phyloP scores from a whole-genome alignment of 345 rosid genomes.

The Nephelium lappaceum region DNA sequence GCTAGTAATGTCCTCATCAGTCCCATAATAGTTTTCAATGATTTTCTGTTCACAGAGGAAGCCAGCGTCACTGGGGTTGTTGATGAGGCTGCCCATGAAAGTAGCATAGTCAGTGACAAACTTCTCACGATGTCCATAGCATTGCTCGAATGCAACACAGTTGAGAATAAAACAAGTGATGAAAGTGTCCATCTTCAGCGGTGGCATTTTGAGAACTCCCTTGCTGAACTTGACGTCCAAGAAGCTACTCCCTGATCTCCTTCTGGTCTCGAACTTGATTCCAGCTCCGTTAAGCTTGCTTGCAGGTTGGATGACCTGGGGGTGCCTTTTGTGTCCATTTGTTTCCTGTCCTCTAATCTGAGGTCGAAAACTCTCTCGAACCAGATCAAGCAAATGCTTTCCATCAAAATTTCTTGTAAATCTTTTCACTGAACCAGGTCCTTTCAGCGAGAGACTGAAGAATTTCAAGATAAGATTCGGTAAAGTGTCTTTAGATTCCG shows the following conservation, averaged over 20 bases:
- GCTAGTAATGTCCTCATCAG: conserved; percentile 17
- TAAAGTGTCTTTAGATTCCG: neutral
- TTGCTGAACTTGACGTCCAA: conserved; percentile 15
- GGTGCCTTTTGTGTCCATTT: neutral
- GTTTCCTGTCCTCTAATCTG: too few relatives aligned
- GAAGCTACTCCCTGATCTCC: neutral
- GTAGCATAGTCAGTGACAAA: conserved; percentile 19
- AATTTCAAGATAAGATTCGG: neutral
- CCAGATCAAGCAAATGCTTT: conserved; percentile 19
- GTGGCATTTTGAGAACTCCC: conserved; percentile 21
- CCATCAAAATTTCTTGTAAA: neutral
- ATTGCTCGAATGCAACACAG: conserved; percentile 29
- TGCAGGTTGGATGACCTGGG: conserved; percentile 1
- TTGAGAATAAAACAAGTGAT: conserved; percentile 19
- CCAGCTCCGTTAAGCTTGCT: conserved; percentile 17
- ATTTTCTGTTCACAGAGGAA: conserved; percentile 11
- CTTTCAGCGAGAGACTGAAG: conserved; percentile 12
- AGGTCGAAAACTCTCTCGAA: conserved; percentile 14
- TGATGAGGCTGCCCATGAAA: conserved; percentile 2
- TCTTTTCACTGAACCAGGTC: neutral
- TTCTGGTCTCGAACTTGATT: conserved; percentile 10
- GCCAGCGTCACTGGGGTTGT: neutral
- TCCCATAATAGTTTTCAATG: conserved; percentile 23
- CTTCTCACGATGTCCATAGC: conserved; percentile 1
- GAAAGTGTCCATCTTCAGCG: neutral